Conservation (phyloP, 352 stramenopile genomes). For the Phytophthora sansomeana region DNA sequence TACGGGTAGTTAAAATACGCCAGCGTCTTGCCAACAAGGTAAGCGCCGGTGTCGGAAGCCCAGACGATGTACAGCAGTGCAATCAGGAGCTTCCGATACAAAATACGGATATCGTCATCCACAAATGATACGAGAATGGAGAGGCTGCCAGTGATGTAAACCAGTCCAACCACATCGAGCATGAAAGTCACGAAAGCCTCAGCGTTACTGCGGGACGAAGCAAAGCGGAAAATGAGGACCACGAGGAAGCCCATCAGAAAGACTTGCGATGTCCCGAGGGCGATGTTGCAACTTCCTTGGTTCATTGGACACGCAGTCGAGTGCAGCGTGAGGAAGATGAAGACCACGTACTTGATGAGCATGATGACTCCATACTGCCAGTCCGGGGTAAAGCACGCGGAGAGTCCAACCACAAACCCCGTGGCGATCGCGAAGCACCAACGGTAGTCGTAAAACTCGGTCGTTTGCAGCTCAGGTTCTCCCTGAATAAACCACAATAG, state of each 20-base stretch:
- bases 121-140: constrained; percentile 61
- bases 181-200: constrained; percentile 56
- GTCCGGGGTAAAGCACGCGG: constrained; percentile 54
- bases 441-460: constrained; percentile 57
- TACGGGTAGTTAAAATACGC: constrained; percentile 86
- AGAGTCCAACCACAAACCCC: constrained; percentile 44
- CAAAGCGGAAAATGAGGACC: constrained; percentile 56
- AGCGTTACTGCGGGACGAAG: constrained; percentile 24
- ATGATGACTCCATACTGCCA: constrained; percentile 54
- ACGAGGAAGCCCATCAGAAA: constrained; percentile 42
- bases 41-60: constrained; percentile 92
- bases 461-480: constrained; percentile 41
- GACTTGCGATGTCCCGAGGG: constrained; percentile 41
- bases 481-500: constrained; percentile 43
- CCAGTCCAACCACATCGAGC: constrained; percentile 57
- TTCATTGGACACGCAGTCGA: constrained; percentile 64
- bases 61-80: constrained; percentile 72
- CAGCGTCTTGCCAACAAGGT: constrained; percentile 91
- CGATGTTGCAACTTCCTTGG: constrained; percentile 45
- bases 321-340: constrained; percentile 58
- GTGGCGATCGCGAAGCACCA: constrained; percentile 49
- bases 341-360: constrained; percentile 47
- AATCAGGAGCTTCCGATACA: constrained; percentile 66
- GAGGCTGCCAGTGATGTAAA: constrained; percentile 62
- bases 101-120: constrained; percentile 54